Evolutionary conservation across 257 asterid genomes (phyloP).

Genomic region (Leptodermis oblonga): DNA sequence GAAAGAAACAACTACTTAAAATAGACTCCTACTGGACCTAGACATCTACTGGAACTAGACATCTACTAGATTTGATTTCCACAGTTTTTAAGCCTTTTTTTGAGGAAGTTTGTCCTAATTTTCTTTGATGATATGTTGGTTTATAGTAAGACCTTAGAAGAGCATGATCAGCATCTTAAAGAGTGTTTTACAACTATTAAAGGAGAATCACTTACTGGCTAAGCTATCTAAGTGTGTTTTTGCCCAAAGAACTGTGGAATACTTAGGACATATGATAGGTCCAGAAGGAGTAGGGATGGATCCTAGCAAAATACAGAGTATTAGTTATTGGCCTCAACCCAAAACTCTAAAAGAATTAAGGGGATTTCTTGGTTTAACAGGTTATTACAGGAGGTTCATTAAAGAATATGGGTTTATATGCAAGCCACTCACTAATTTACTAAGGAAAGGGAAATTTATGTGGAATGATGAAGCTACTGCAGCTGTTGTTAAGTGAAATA

Average conservation of each 20-base stretch:
- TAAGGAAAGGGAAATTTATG: not conserved
- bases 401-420: not conserved
- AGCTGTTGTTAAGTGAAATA: not conserved
- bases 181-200: too few species aligned
- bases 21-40: too few species aligned
- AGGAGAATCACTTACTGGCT: too few species aligned
- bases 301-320: not conserved
- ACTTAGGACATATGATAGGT: not conserved
- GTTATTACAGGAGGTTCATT: not conserved
- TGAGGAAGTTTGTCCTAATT: too few species aligned
- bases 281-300: not conserved
- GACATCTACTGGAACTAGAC: too few species aligned
- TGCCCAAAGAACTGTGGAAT: not conserved
- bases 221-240: too few species aligned
- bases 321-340: not conserved
- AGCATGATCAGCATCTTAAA: not conserved
- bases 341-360: not conserved
- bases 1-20: too few species aligned
- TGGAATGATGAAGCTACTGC: not conserved
- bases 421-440: not conserved
- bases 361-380: not conserved
- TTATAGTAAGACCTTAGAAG: not conserved
- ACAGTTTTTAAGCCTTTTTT: not conserved
- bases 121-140: constrained; percentile 1
- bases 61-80: too few species aligned